phyloP scores from a whole-genome alignment of 2,329 filamentous ascomycete genomes.

The Phaeosphaeriaceae sp. region DNA sequence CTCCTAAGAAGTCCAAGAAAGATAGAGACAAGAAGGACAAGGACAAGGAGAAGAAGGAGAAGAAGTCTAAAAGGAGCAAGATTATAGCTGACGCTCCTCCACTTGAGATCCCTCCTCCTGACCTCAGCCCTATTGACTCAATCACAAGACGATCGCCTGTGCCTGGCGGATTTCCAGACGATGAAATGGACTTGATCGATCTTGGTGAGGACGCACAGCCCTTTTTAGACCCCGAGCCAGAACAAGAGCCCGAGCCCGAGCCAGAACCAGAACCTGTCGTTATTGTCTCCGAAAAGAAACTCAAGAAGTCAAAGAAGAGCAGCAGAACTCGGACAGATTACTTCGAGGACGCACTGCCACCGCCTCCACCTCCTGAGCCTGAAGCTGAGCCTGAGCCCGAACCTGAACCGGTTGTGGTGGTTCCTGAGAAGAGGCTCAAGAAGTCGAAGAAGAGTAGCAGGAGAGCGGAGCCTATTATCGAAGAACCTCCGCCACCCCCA shows the following conservation, averaged over 20 bases:
- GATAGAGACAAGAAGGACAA: constrained; percentile 33
- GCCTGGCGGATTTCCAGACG: constrained; percentile 57
- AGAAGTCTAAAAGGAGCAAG: constrained; percentile 39
- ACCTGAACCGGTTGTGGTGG: constrained; percentile 12
- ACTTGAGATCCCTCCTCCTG: constrained; percentile 36
- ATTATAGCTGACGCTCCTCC: constrained; percentile 28
- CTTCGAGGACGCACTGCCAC: constrained; percentile 38
- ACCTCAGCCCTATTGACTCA: constrained; percentile 39
- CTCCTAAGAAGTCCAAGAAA: constrained; percentile 41
- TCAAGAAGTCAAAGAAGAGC: constrained; percentile 37
- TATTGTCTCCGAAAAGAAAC: constrained; percentile 28
- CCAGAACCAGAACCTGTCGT: constrained; percentile 49
- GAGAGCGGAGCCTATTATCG: constrained; percentile 62
- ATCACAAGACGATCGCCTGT: constrained; percentile 48
- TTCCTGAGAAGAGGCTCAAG: constrained; percentile 7
- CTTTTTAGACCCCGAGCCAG: constrained; percentile 23
- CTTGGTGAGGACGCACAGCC: constrained; percentile 21
- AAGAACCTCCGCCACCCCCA: constrained; percentile 37
- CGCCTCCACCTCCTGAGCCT: constrained; percentile 34
- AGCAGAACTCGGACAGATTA: constrained; percentile 65
- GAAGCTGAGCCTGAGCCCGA: constrained; percentile 28
- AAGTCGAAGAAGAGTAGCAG: constrained; percentile 40
- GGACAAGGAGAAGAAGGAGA: constrained; percentile 35
- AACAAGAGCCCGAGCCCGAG: constrained; percentile 34
- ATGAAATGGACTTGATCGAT: constrained; percentile 46